These are phyloP conservation scores for Phanerochaete sordida DNA, from an alignment of 768 basidiomycete species.

Conservation along the genomic window DNA sequence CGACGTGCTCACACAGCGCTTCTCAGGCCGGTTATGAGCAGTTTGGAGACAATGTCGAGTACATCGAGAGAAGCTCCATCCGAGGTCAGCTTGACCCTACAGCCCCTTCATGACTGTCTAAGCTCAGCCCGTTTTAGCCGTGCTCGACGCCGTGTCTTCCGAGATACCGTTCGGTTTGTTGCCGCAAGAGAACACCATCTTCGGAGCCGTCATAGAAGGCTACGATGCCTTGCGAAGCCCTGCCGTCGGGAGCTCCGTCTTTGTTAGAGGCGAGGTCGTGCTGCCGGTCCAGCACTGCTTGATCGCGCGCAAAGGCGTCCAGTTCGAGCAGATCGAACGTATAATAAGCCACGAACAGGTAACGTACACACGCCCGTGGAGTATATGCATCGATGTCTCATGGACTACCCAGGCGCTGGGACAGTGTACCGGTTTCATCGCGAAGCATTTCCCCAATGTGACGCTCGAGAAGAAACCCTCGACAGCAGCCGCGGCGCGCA, in stretches of 20 bases:
- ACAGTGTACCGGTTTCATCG: slow-evolving; percentile 68
- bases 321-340: slow-evolving; percentile 47
- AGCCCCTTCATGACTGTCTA: neutral
- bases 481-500: slow-evolving; percentile 67
- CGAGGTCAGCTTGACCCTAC: slow-evolving; percentile 26
- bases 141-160: slow-evolving; percentile 49
- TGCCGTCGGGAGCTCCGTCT: slow-evolving; percentile 36
- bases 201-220: slow-evolving; percentile 71
- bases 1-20: neutral
- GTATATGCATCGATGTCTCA: neutral
- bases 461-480: slow-evolving; percentile 56
- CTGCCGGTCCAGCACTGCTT: slow-evolving; percentile 69
- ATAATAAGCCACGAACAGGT: slow-evolving; percentile 85
- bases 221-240: slow-evolving; percentile 58
- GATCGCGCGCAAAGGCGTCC: slow-evolving; percentile 55
- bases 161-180: slow-evolving; percentile 55
- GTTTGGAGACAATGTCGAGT: slow-evolving; percentile 45
- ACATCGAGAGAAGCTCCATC: slow-evolving; percentile 38
- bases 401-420: slow-evolving; percentile 57
- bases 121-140: slow-evolving; percentile 37
- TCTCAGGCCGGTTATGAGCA: slow-evolving; percentile 43
- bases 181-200: slow-evolving; percentile 78
- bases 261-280: slow-evolving; percentile 57
- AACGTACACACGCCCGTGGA: slow-evolving; percentile 6
- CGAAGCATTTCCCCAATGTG: slow-evolving; percentile 43